Evolutionary conservation across 441 rosid species (phyloP), one percentile per base, ranked within the genome.

Genomic region (Arabidopsis lyrata): DNA sequence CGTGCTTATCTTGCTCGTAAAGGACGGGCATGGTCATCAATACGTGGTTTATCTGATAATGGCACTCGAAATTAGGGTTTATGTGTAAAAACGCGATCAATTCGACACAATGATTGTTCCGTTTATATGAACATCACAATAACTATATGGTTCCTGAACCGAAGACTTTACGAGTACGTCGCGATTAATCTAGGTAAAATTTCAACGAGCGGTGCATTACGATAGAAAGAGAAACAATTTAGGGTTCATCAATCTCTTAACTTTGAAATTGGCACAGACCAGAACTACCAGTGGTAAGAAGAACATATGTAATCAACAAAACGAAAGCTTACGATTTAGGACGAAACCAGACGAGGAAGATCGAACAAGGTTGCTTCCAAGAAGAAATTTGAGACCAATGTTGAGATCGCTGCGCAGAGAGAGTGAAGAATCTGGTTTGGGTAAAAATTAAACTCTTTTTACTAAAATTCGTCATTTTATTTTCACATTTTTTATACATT

Each of bases 1-100:
- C 83, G 48, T 87, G 87, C 58, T 85, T 77, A 39, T 83, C 88
- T 82, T 86, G 88, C 66, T 87, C 88, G 72, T 87, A 83, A 13
- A 85, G 83, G 5, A 86, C 86, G 0, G 80, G 72, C 76, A 72
- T 70, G 63, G 66, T 63, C 71, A 29, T 2, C 24, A 47, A 75
- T 9, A 42, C 16, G 74, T 54, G 44, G 36, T 48, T 35, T 63
- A 45, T 62, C 44, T 70, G 32, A 39, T 16, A 52, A 58, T 44
- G 50, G 68, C 8, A 53, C 18, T 55, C 36, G 2, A 75, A 63
- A 55, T 69, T 76, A 63, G 70, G 54, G 70, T 54, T 62, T 75
- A 0, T 62, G 39, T 50, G 65, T 27, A 57, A 54, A 54, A 54
- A 6, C 44, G 14, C 14, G 44, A 68, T 44, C 44, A 54, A 45